phyloP scores from a whole-genome alignment of 2,329 filamentous ascomycete species.

The Cladophialophora immunda region DNA sequence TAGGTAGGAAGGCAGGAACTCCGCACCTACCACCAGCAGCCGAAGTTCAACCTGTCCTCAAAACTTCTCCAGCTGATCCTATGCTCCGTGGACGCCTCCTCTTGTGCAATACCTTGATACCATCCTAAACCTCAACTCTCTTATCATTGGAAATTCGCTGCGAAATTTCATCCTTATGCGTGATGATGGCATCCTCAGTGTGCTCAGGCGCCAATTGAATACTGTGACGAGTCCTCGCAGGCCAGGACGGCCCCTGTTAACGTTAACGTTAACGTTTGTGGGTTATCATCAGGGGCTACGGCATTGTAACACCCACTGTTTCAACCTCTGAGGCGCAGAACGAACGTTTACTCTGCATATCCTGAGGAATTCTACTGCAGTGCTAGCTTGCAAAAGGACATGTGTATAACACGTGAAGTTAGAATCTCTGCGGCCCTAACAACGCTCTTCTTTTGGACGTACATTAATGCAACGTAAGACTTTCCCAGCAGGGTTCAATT shows the following conservation, averaged over 20 bases:
- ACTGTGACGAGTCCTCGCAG: not conserved
- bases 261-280: constrained; percentile 5
- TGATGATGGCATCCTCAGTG: constrained; percentile 15
- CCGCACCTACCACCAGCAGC: not conserved
- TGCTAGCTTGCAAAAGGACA: constrained; percentile 1
- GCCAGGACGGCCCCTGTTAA: not conserved
- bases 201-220: constrained; percentile 4
- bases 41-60: constrained; percentile 3
- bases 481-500: constrained; percentile 4
- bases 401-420: not conserved
- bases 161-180: constrained; percentile 18
- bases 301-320: constrained; percentile 21
- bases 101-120: constrained; percentile 12
- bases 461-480: constrained; percentile 1
- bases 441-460: constrained; percentile 1
- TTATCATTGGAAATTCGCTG: constrained; percentile 4
- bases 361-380: not conserved
- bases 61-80: not conserved
- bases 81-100: not conserved
- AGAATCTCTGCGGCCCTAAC: not conserved
- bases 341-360: constrained; percentile 3
- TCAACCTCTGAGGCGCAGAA: constrained; percentile 14
- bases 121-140: constrained; percentile 12
- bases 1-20: constrained; percentile 11
- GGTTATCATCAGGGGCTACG: constrained; percentile 19